phyloP scores from a whole-genome alignment of 768 basidiomycete genomes.

The Sarcodon aspratus region DNA sequence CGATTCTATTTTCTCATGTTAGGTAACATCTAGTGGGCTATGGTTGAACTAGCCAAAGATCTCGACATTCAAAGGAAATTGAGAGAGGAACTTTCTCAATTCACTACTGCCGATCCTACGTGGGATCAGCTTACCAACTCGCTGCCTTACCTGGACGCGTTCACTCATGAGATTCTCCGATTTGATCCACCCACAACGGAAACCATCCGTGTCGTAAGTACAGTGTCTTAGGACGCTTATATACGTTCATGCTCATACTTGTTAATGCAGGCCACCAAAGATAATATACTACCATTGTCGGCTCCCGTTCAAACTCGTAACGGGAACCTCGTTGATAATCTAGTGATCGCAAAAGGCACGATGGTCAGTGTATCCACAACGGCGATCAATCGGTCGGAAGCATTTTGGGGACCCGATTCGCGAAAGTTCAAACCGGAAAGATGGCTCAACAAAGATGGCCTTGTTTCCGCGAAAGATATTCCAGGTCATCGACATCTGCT shows the following conservation, averaged over 20 bases:
- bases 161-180: constrained; percentile 34
- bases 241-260: too few relatives aligned
- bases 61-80: constrained; percentile 35
- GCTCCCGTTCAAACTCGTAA: constrained; percentile 17
- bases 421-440: constrained; percentile 30
- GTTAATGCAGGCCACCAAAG: constrained; percentile 21
- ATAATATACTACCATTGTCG: constrained; percentile 27
- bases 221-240: not conserved
- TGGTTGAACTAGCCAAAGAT: constrained; percentile 40
- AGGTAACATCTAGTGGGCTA: constrained; percentile 29
- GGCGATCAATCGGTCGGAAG: constrained; percentile 26
- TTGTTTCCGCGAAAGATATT: constrained; percentile 20
- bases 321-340: constrained; percentile 5
- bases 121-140: constrained; percentile 38
- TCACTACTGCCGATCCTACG: constrained; percentile 32
- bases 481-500: constrained; percentile 28
- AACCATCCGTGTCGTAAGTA: constrained; percentile 27
- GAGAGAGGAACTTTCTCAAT: constrained; percentile 33
- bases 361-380: constrained; percentile 25
- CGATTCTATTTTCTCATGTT: too few relatives aligned
- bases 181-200: too few relatives aligned
- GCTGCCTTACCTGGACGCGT: constrained; percentile 46
- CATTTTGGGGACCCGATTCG: constrained; percentile 33
- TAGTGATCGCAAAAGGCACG: constrained; percentile 26
- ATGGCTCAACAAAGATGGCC: constrained; percentile 24